Base-by-base conservation (phyloP, 1,284 basidiomycete species). In the Leccinum olivaceoglutinosum region DNA sequence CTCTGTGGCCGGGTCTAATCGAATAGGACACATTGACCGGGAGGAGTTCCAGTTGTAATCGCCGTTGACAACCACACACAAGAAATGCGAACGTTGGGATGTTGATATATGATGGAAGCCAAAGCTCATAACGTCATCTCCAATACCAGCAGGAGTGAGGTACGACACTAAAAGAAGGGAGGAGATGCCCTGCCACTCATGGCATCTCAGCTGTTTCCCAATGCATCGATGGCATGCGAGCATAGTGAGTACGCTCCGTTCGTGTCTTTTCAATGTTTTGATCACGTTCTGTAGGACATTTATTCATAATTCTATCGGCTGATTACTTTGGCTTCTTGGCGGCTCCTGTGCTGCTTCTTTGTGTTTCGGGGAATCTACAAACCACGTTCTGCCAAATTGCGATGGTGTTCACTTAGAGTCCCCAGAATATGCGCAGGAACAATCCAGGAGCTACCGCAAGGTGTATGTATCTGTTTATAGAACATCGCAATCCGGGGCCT, bases 231-330 rank as follows among this genome's bases (percentile, higher is more conserved):
- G n/a, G 44, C n/a, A 18, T 46, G 44, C n/a, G 10, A 46, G 44
- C n/a, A 46, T 46, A 10, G n/a, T 18, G 44, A 18, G 38, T 39
- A 39, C 36, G 3, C 38, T 39, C 38, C 5, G 1, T 39, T 39
- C 38, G 38, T 39, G 38, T 39, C 1, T 39, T 14, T 39, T 14
- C 38, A 3, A 39, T 39, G 12, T 39, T 39, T 39, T 18, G 18
- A 18, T 18, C 18, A 18, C 18, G 18, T 18, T 18, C 18, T 18
- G 18, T 18, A 2, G 36, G 36, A 36, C 36, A 38, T 38, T 38
- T 1, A 38, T 2, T 5, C 11, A 38, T 2, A 12, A 38, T 38
- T 0, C 36, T 0, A 38, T 5, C 0, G 11, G 36, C 5, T 39
- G 38, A 0, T 39, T 39, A 6, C 12, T 39, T 39, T 39, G 38